Evolutionary conservation across 2,329 filamentous ascomycete genomes (phyloP).

Genomic region (Fusarium poae): DNA sequence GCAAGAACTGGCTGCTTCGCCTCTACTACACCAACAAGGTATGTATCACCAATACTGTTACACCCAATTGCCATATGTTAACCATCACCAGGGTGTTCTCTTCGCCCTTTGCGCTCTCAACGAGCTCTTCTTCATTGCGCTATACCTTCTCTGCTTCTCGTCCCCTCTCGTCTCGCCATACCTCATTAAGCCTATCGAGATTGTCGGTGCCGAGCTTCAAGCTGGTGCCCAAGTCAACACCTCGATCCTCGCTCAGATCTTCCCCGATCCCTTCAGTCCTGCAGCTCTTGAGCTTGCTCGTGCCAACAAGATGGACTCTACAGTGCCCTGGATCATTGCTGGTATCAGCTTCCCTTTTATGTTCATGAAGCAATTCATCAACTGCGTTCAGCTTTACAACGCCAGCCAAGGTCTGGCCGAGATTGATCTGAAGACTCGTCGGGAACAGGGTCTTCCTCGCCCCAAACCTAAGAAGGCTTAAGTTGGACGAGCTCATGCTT

Average conservation of each 20-base stretch:
- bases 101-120: constrained; percentile 93
- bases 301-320: constrained; percentile 91
- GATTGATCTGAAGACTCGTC: constrained; percentile 80
- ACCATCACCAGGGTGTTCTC: constrained; percentile 76
- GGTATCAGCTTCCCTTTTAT: constrained; percentile 87
- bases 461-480: constrained; percentile 54
- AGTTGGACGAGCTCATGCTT: constrained; percentile 1
- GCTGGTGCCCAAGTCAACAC: constrained; percentile 78
- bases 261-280: constrained; percentile 90
- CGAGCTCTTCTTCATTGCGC: constrained; percentile 96
- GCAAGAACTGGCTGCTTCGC: constrained; percentile 88
- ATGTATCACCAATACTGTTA: constrained; percentile 30
- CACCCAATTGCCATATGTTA: constrained; percentile 5
- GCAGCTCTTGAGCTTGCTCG: constrained; percentile 92
- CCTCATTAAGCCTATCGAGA: constrained; percentile 74
- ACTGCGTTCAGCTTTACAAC: constrained; percentile 92
- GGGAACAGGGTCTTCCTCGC: constrained; percentile 64
- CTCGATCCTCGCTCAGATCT: constrained; percentile 78
- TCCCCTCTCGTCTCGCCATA: constrained; percentile 90
- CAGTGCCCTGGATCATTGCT: constrained; percentile 77
- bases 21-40: constrained; percentile 98
- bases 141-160: constrained; percentile 97
- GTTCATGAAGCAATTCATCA: constrained; percentile 92
- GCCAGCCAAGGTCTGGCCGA: constrained; percentile 93
- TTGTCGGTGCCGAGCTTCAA: constrained; percentile 66